Base-by-base conservation (phyloP, 495 filamentous ascomycete species). In the Penicillium parvum region DNA sequence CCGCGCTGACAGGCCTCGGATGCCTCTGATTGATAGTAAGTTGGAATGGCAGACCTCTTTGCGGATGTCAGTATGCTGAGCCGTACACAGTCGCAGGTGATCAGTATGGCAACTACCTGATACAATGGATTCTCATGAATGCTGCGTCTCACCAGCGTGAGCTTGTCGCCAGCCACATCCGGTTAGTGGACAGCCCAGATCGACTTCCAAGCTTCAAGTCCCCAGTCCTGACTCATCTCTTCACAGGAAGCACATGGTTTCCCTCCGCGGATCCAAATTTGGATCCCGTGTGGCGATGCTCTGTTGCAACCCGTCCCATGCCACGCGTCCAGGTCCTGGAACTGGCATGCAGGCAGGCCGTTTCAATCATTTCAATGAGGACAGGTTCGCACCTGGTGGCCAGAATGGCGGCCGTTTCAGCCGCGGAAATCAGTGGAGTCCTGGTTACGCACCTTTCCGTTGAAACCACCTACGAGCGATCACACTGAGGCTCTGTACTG, bases 211-310 rank as follows among this genome's bases (percentile, higher is more conserved):
- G 3, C 9, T 14, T 20, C 10, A 3, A 14, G 9, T 14, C 3
- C n/a, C 12, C 10, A 6, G n/a, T 12, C 26, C 40, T 43, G 16
- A 46, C 20, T 23, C 25, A 32, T 14, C 49, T 22, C 33, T 40
- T 8, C 35, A 34, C 39, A 81, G 81, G 50, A 98, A 98, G 71
- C 92, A 98, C 67, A 98, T 98, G 92, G 92, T 98, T 18, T 97
- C 94, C 45, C 82, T 98, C 25, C 90, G 92, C 43, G 92, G 92
- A 30, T 97, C 92, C 50, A 98, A 98, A 61, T 98, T 96, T 64
- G 92, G 92, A 43, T 96, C 92, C 43, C 88, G 92, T 37, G 92
- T 97, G 32, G 92, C 91, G 35, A 96, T 97, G 89, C 86, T 97
- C 43, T 97, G 94, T 68, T 95, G 88, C 71, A 97, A 96, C 58